Evolutionary conservation across 352 stramenopile genomes (phyloP), one percentile per base, ranked within the genome.

Genomic region (Phytophthora palmivora): DNA sequence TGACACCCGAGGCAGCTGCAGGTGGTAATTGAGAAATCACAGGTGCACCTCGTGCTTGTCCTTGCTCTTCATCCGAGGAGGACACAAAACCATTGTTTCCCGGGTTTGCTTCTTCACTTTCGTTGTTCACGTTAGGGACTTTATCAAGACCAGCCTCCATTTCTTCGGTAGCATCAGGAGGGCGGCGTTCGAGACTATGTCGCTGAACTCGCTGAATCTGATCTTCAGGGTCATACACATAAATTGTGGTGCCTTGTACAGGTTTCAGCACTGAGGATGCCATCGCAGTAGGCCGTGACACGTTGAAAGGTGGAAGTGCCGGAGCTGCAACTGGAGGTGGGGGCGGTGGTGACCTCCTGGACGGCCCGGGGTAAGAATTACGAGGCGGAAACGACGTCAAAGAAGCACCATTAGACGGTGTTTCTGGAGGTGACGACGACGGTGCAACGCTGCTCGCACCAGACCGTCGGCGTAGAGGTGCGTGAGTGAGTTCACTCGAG

Each of bases 401-500:
- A 10, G 62, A 44, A 6, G 36, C 22, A 18, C 10, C 47, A 26
- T 49, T 49, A n/a, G 63, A 52, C 10, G 62, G 48, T 30, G 45
- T 64, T 37, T 61, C 44, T 24, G 56, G 47, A 4, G 57, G 48
- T 12, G 65, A 67, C 22, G 47, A 46, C 30, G 53, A 69, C 4
- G 43, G 28, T 28, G 54, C 36, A 21, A 18, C 30, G 10, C 41
- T 67, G 19, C 32, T 49, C 14, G 45, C 42, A 14, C 41, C 61
- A 11, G 49, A 62, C 2, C 52, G 53, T 68, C 67, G 67, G 22
- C 76, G 76, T 1, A 46, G 56, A 8, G 78, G 73, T 2, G 70
- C 74, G 9, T 76, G 79, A 4, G 76, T 81, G 6, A 89, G 64
- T 39, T 92, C 83, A 14, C 75, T 86, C 12, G 83, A 89, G 60